These are phyloP conservation scores for Xylaria nigripes DNA, from an alignment of 495 filamentous ascomycete genomes.

Conservation along the genomic window DNA sequence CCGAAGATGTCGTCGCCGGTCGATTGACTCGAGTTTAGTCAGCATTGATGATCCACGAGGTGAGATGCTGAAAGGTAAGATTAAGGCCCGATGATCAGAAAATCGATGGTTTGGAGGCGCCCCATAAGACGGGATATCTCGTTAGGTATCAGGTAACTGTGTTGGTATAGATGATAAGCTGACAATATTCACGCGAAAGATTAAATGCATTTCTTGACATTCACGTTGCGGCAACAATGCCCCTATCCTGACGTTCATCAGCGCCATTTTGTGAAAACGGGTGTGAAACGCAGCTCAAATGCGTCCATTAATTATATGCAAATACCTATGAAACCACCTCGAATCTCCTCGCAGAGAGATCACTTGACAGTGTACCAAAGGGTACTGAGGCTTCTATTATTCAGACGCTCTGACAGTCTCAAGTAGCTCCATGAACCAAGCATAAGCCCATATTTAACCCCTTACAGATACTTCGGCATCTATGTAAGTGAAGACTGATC, in stretches of 20 bases:
- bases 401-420: neutral
- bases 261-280: too few species aligned
- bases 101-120: neutral
- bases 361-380: neutral
- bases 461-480: neutral
- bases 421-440: neutral
- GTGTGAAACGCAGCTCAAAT: too few species aligned
- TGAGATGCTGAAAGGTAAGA: neutral
- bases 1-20: neutral
- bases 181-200: too few species aligned
- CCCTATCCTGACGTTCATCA: too few species aligned
- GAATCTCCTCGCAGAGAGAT: neutral
- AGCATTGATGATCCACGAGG: neutral
- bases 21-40: neutral
- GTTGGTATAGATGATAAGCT: too few species aligned
- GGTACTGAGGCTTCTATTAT: neutral
- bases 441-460: neutral
- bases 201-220: too few species aligned
- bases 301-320: too few species aligned
- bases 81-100: neutral
- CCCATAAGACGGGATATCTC: neutral
- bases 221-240: too few species aligned
- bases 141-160: too few species aligned
- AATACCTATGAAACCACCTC: neutral
- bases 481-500: neutral